Evolutionary conservation across 2,329 filamentous ascomycete genomes (phyloP), one percentile per base, ranked within the genome.

Genomic region (Taxawa tesnikishii): DNA sequence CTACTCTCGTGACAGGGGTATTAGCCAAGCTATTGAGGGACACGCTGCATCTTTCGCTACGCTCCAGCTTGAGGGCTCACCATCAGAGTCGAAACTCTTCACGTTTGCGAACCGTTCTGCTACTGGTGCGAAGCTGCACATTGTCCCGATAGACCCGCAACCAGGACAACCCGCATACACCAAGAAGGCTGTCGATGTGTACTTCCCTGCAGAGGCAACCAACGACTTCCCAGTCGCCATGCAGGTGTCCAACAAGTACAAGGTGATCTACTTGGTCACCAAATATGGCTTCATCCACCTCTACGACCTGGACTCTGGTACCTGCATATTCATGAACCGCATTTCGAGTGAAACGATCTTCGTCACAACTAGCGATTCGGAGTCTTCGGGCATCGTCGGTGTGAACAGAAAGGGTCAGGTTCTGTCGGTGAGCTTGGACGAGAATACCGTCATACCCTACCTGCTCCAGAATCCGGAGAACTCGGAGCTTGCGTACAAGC

Each of bases 321-420:
- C 81, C 9, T 92, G 84, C 56, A 90, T 98, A 54, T 98, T 94
- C 73, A 92, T 98, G 85, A 98, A 98, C 70, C 81, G 92, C 48
- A 98, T 98, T 51, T 98, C 90, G 19, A 94, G 85, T 66, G 90
- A 98, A 55, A 98, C 90, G 15, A 96, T 98, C 55, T 98, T 98
- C 65, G 92, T 88, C 15, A 94, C 87, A 13, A 80, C 83, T 28
- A 65, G 78, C 21, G 90, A 98, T 55, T 71, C 73, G 33, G 78
- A 85, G 14, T 92, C 84, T 12, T 75, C 79, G 28, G 92, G 92
- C 47, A 80, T 98, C 41, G 73, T 98, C 32, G 85, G 84, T 46
- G 88, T 98, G 55, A 98, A 98, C 65, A 79, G 92, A 51, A 94
- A 94, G 66, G 92, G 90, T 41, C 90, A 98, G 61, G 87, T 96